A percentile compares a stretch with the other conserved stretches of the same genome.
phyloP scores from a whole-genome alignment of 257 asterid genomes.

The Jacaranda copaia region DNA sequence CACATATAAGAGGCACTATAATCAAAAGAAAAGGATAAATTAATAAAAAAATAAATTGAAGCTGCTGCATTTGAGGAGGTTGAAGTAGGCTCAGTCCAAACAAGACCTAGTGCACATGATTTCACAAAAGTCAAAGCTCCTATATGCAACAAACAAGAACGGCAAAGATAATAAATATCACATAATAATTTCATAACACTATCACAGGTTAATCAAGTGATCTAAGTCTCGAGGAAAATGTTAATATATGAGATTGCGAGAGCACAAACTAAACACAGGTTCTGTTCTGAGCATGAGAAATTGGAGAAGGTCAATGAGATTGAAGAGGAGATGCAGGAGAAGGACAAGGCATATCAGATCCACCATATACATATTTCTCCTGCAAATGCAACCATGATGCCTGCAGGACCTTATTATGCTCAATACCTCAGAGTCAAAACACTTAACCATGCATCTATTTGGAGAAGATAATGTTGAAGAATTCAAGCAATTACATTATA shows the following conservation, averaged over 20 bases:
- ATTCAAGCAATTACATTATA: neutral
- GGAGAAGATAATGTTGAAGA: neutral
- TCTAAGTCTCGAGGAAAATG: neutral
- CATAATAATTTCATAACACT: neutral
- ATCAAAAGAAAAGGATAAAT: no score
- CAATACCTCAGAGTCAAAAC: neutral
- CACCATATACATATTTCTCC: no score
- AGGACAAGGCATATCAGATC: no score
- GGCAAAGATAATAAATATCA: neutral
- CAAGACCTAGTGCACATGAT: neutral
- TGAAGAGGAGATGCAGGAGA: no score
- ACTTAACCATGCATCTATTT: neutral
- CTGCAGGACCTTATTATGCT: neutral
- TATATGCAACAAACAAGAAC: neutral
- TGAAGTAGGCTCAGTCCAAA: neutral
- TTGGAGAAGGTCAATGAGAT: neutral
- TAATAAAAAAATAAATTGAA: no score
- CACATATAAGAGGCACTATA: neutral
- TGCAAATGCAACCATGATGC: neutral
- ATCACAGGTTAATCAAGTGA: neutral
- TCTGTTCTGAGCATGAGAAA: neutral
- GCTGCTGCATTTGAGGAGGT: neutral
- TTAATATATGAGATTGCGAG: neutral
- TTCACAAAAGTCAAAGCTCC: neutral
- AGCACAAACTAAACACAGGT: neutral